Evolutionary conservation across 805 yeast genomes (phyloP), one percentile per base, ranked within the genome.

Genomic region (Candida sakaeoensis): DNA sequence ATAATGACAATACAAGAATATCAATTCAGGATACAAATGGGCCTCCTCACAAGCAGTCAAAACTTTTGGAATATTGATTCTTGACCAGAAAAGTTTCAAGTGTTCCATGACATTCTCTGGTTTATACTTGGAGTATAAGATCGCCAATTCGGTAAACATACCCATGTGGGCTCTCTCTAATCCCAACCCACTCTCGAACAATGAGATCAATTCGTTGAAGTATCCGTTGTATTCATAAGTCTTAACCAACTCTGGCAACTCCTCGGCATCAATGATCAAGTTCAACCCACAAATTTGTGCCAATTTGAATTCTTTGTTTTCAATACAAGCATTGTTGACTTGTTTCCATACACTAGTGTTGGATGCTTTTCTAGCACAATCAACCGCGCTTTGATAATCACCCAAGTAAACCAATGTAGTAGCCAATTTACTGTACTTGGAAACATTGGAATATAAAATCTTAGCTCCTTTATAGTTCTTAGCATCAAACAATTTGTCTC

Each of bases 81-180:
- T 84, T 10, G 97, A 89, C 98, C 98, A 93, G 79, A 93, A 93
- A 56, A 93, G 72, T 63, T 90, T 90, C 77, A 93, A 75, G 67
- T 93, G 98, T 66, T 93, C 98, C 88, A 87, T 85, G 40, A 95
- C 85, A 66, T 80, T 84, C 37, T 80, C 85, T 21, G 97, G 96
- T 46, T 80, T 78, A 67, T 90, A 93, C 63, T 90, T 91, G 49
- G 95, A 77, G 70, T 91, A 93, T 52, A 93, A 72, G 35, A 86
- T 75, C 16, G 98, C 96, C 53, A 93, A 75, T 65, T 90, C 97
- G 8, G 99, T 93, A 63, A 93, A 93, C 97, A 93, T 91, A 53
- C 98, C 99, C 99, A 93, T 93, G 61, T 93, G 99, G 27, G 99
- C 99, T 63, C 99, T 85, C 72, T 93, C 99, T 52, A 93, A 75